Evolutionary conservation across 192 early-diverging fungal species (phyloP).

Genomic region (Rhizophagus sp.): DNA sequence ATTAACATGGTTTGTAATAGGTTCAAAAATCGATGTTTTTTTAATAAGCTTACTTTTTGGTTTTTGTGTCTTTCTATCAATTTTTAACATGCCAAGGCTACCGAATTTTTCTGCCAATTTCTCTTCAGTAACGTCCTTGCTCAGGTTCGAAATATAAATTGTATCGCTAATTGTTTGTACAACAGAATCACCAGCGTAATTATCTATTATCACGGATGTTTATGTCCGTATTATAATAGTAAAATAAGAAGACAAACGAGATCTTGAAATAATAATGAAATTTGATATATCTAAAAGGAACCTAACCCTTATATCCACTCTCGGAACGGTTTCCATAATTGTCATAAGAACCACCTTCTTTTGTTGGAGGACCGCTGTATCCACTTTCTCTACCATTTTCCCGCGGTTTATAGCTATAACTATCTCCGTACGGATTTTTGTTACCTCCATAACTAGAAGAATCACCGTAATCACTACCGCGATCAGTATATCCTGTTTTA

Average conservation of each 20-base stretch:
- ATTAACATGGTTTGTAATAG: neutral
- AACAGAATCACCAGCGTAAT: slow-evolving; percentile 35
- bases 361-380: neutral
- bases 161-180: slow-evolving; percentile 61
- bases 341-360: slow-evolving; percentile 21
- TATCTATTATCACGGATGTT: neutral
- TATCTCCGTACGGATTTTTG: slow-evolving; percentile 28
- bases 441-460: slow-evolving; percentile 2
- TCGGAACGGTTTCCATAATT: slow-evolving; percentile 9
- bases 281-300: neutral
- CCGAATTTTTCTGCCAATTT: slow-evolving; percentile 65
- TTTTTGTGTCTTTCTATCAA: slow-evolving; percentile 58
- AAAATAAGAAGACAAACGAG: neutral
- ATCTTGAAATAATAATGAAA: neutral
- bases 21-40: neutral
- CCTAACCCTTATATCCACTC: neutral
- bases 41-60: slow-evolving; percentile 57
- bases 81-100: slow-evolving; percentile 72
- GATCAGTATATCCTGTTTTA: slow-evolving; percentile 9
- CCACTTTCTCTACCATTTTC: slow-evolving; percentile 13
- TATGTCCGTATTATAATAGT: neutral
- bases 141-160: slow-evolving; percentile 68
- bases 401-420: slow-evolving; percentile 25
- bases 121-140: slow-evolving; percentile 60
- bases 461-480: slow-evolving; percentile 16